Percentiles rank a stretch among this genome's conserved stretches.
Conservation (phyloP, 2,329 filamentous ascomycete species). For the Alternaria novae-zelandiae region DNA sequence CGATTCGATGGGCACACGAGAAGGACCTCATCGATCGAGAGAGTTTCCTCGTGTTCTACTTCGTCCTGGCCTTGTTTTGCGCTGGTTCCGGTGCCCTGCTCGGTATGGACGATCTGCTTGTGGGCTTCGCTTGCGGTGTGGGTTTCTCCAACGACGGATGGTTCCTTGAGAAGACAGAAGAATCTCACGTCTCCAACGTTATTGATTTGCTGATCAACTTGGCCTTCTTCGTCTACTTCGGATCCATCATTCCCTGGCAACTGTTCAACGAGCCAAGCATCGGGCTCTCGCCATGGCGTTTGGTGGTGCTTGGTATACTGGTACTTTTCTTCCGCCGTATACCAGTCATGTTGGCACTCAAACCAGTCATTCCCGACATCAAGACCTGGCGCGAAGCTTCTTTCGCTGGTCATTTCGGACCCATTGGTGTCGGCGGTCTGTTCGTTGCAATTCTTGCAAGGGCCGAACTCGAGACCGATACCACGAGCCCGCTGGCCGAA, state of each 20-base stretch:
- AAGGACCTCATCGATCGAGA: constrained; percentile 90
- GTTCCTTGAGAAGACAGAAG: constrained; percentile 98
- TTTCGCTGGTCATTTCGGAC: constrained; percentile 96
- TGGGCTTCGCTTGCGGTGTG: constrained; percentile 95
- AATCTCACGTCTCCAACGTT: constrained; percentile 98
- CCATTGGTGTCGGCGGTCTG: constrained; percentile 95
- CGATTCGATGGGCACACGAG: constrained; percentile 86
- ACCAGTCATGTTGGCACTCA: constrained; percentile 88
- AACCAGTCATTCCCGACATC: constrained; percentile 92
- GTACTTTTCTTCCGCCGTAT: constrained; percentile 96
- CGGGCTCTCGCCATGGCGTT: constrained; percentile 83
- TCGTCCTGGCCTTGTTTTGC: constrained; percentile 93
- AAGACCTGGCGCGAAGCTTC: constrained; percentile 98
- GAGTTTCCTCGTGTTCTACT: constrained; percentile 98
- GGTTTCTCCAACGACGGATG: constrained; percentile 99
- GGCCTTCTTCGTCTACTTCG: constrained; percentile 97
- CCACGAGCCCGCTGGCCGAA: constrained; percentile 73
- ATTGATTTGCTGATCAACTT: constrained; percentile 97
- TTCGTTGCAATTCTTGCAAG: constrained; percentile 92
- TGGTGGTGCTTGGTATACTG: constrained; percentile 91
- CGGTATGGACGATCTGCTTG: constrained; percentile 89
- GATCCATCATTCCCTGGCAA: constrained; percentile 95
- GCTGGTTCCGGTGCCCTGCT: constrained; percentile 91
- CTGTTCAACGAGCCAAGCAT: constrained; percentile 77
- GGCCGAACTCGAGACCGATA: constrained; percentile 82